Percentiles rank a stretch among this genome's conserved stretches.
Evolutionary conservation across 2,329 filamentous ascomycete species (phyloP).

Genomic region (Trichoderma lentiforme): DNA sequence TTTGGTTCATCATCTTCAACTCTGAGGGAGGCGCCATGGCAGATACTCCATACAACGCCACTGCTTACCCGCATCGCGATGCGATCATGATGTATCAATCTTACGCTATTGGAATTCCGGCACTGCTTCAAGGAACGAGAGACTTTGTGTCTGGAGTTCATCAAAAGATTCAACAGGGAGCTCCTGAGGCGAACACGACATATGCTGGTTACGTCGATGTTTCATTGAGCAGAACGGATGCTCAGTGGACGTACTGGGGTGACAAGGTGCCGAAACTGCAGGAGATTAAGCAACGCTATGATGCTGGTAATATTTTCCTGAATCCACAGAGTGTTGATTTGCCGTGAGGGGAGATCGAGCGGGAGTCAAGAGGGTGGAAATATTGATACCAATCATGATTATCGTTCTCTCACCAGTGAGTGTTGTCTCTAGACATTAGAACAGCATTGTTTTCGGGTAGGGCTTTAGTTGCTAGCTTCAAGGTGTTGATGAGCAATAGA

Average conservation of each 20-base stretch:
- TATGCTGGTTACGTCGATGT: conserved; percentile 65
- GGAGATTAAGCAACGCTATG: conserved; percentile 49
- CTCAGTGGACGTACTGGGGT: conserved; percentile 55
- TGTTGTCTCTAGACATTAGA: not conserved
- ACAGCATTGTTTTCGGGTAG: not conserved
- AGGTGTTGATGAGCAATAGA: not conserved
- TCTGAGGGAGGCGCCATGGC: conserved; percentile 57
- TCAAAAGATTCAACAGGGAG: conserved; percentile 37
- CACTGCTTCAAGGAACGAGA: conserved; percentile 44
- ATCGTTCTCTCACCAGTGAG: not conserved
- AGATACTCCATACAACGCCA: conserved; percentile 53
- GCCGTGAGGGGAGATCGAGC: not conserved
- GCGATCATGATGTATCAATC: conserved; percentile 62
- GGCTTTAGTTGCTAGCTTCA: not conserved
- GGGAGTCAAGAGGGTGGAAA: not conserved
- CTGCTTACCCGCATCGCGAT: conserved; percentile 62
- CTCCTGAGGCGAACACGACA: conserved; percentile 43
- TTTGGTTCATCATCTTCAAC: conserved; percentile 64
- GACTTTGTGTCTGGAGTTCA: conserved; percentile 53
- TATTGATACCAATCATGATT: not conserved
- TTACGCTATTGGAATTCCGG: conserved; percentile 52
- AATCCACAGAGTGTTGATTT: conserved; percentile 55
- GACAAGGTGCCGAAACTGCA: conserved; percentile 46
- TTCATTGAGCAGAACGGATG: conserved; percentile 37
- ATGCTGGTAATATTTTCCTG: conserved; percentile 53